Percentiles rank a stretch among this genome's conserved stretches.
Conservation (phyloP, 2,329 filamentous ascomycete genomes). For the Fusarium transvaalense region DNA sequence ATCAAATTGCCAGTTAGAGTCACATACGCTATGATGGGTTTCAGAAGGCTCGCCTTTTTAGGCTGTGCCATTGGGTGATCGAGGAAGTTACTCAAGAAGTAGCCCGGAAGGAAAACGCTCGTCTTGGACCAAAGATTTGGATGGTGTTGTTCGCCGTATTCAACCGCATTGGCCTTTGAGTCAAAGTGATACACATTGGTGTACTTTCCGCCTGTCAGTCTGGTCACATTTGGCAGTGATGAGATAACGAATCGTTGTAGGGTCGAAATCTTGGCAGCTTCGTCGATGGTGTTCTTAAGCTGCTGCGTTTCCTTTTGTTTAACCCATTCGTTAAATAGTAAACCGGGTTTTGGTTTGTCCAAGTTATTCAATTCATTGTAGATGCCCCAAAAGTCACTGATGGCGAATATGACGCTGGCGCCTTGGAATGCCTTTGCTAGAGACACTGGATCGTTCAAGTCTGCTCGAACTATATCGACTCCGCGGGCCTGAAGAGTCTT, state of each 20-base stretch:
- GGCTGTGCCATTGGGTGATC: constrained; percentile 15
- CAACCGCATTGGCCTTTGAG: constrained; percentile 13
- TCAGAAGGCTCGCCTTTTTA: background rate
- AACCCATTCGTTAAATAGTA: constrained; percentile 6
- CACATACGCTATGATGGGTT: background rate
- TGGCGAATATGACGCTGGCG: constrained; percentile 6
- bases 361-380: constrained; percentile 1
- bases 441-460: constrained; percentile 10
- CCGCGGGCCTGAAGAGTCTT: constrained; percentile 1
- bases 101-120: constrained; percentile 3
- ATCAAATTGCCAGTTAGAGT: background rate
- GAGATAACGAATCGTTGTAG: constrained; percentile 10
- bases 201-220: constrained; percentile 7
- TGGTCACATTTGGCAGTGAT: constrained; percentile 1
- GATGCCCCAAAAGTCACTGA: constrained; percentile 17
- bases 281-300: constrained; percentile 10
- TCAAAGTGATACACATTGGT: constrained; percentile 6
- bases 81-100: constrained; percentile 12
- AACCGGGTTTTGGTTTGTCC: background rate
- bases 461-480: constrained; percentile 12
- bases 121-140: constrained; percentile 12
- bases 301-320: constrained; percentile 10
- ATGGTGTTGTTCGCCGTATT: background rate
- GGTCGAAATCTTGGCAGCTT: background rate
- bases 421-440: constrained; percentile 6